phyloP scores from a whole-genome alignment of 1,284 basidiomycete species.

The Rhodotorula sp. region DNA sequence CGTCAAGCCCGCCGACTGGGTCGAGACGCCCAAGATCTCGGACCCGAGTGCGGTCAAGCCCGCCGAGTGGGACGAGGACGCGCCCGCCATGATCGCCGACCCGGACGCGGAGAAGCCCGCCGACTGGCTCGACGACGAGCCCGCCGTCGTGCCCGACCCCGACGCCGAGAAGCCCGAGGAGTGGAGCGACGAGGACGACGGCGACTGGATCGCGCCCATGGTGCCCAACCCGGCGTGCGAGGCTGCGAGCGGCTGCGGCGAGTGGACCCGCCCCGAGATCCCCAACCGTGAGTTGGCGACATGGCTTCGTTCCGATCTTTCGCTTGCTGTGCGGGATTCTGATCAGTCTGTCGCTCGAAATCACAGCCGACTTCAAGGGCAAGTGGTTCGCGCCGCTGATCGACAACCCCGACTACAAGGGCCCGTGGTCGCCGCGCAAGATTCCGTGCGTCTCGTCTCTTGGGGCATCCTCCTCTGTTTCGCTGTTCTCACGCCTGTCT shows the following conservation, averaged over 20 bases:
- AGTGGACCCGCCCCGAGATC: conserved; percentile 84
- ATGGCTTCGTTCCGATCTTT: conserved; percentile 9
- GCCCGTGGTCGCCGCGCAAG: conserved; percentile 87
- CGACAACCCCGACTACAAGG: conserved; percentile 97
- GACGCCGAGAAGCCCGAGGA: conserved; percentile 95
- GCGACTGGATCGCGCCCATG: conserved; percentile 92
- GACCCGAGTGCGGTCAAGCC: conserved; percentile 59
- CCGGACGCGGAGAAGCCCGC: conserved; percentile 85
- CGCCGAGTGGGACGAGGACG: conserved; percentile 93
- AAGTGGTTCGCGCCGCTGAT: conserved; percentile 93
- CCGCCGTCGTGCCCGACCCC: conserved; percentile 79
- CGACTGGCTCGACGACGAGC: conserved; percentile 93
- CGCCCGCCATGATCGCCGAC: conserved; percentile 85
- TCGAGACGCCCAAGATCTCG: conserved; percentile 73
- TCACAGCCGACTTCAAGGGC: conserved; percentile 58
- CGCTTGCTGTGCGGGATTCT: background rate
- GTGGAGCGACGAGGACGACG: conserved; percentile 99
- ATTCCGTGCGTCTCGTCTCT: conserved; percentile 67
- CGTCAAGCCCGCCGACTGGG: conserved; percentile 76
- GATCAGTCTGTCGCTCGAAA: no score
- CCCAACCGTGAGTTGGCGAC: conserved; percentile 66
- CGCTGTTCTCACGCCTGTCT: no score
- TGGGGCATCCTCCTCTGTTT: no score
- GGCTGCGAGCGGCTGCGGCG: conserved; percentile 88
- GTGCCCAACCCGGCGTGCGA: conserved; percentile 67